These are phyloP conservation scores for Phytophthora sp. DNA, from an alignment of 352 stramenopile species.

Conservation along the genomic window DNA sequence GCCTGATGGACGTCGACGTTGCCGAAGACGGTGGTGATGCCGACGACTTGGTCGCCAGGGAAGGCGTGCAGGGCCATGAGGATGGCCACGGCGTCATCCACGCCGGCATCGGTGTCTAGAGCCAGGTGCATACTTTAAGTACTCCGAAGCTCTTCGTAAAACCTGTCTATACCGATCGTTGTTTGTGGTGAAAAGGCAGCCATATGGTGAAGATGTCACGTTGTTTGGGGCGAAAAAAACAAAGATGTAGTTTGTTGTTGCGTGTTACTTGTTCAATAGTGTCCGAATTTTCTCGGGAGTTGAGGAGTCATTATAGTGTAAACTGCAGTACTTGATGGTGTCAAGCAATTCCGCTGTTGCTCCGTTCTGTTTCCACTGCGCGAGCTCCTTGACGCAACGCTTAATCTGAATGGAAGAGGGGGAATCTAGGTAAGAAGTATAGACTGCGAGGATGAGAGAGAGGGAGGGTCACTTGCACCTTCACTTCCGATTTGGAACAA, in stretches of 20 bases:
- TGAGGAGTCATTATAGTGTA: conserved; percentile 54
- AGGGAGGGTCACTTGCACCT: conserved; percentile 32
- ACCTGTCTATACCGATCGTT: background rate
- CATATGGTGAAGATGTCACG: no score
- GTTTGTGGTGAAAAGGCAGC: no score
- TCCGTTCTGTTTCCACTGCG: conserved; percentile 42
- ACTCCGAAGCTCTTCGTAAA: background rate
- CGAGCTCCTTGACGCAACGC: conserved; percentile 59
- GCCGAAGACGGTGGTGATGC: conserved; percentile 83
- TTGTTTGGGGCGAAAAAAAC: no score
- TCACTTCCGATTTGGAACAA: conserved; percentile 60
- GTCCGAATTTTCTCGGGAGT: conserved; percentile 56
- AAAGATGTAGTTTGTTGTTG: conserved; percentile 1
- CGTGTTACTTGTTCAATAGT: conserved; percentile 44
- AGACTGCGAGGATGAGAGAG: no score
- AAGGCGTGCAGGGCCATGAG: conserved; percentile 76
- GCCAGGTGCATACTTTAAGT: conserved; percentile 54
- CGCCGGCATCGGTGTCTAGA: conserved; percentile 81
- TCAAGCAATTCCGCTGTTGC: conserved; percentile 50
- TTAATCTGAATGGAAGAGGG: conserved; percentile 59
- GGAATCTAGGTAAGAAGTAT: background rate
- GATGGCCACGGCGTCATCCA: conserved; percentile 81
- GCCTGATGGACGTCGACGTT: conserved; percentile 85
- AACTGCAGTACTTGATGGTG: conserved; percentile 60
- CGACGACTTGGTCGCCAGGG: conserved; percentile 57